These are phyloP conservation scores for Elsinoe batatas DNA, from an alignment of 2,329 filamentous ascomycete species.

Conservation along the genomic window DNA sequence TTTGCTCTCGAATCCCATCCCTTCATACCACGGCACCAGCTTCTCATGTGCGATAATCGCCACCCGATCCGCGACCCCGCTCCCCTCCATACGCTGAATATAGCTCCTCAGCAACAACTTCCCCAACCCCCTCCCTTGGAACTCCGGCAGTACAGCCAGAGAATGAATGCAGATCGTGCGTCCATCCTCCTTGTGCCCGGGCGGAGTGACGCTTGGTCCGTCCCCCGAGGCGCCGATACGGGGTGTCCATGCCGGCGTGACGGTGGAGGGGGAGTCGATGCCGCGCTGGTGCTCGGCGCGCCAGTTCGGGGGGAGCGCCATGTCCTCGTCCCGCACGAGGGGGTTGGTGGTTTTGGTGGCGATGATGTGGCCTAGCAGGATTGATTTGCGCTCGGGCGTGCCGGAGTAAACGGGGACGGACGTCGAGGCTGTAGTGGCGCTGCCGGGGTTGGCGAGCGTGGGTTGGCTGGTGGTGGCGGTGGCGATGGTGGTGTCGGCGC, in stretches of 20 bases:
- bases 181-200: slow-evolving; percentile 65
- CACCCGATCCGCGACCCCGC: slow-evolving; percentile 60
- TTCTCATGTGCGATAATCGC: slow-evolving; percentile 68
- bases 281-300: slow-evolving; percentile 26
- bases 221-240: neutral
- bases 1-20: slow-evolving; percentile 59
- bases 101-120: slow-evolving; percentile 66
- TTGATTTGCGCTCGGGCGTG: slow-evolving; percentile 46
- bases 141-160: slow-evolving; percentile 64
- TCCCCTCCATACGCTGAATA: slow-evolving; percentile 62
- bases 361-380: slow-evolving; percentile 69
- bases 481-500: slow-evolving; percentile 37
- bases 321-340: slow-evolving; percentile 63
- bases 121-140: slow-evolving; percentile 65
- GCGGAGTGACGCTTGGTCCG: slow-evolving; percentile 16
- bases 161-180: slow-evolving; percentile 74
- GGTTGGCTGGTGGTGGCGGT: slow-evolving; percentile 41
- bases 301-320: slow-evolving; percentile 65
- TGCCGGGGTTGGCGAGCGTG: slow-evolving; percentile 41
- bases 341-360: slow-evolving; percentile 57
- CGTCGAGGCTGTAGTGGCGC: slow-evolving; percentile 44
- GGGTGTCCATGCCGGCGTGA: slow-evolving; percentile 24
- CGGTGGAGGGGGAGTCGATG: slow-evolving; percentile 27
- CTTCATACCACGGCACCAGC: slow-evolving; percentile 64
- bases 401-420: slow-evolving; percentile 51